These are phyloP conservation scores for Chionographis japonica DNA, from an alignment of 106 monocot genomes.

Conservation along the genomic window DNA sequence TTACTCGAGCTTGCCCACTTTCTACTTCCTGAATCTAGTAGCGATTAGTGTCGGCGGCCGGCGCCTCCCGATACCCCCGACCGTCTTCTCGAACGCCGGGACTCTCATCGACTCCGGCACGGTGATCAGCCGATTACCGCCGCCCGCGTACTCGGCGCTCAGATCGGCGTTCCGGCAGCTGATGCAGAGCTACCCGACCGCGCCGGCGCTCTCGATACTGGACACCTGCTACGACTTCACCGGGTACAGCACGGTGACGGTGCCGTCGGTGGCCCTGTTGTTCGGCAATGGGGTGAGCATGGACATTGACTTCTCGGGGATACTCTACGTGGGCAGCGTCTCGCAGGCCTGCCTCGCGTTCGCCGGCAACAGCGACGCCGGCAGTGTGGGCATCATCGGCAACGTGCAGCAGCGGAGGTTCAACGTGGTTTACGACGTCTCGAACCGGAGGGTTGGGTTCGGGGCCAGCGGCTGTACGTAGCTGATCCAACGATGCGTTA, in stretches of 20 bases:
- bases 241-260: not conserved
- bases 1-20: not conserved
- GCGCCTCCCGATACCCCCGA: slow-evolving; percentile 4
- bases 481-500: not conserved
- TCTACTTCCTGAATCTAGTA: slow-evolving; percentile 20
- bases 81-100: slow-evolving; percentile 18
- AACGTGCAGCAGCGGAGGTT: slow-evolving; percentile 32
- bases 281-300: slow-evolving; percentile 10
- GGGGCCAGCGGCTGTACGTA: slow-evolving; percentile 21
- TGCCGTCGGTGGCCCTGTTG: slow-evolving; percentile 22
- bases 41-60: slow-evolving; percentile 13
- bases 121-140: slow-evolving; percentile 34
- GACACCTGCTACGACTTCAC: slow-evolving; percentile 25
- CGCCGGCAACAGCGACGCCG: slow-evolving; percentile 2
- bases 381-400: slow-evolving; percentile 20
- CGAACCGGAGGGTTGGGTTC: slow-evolving; percentile 21
- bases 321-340: slow-evolving; percentile 5
- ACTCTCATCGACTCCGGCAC: slow-evolving; percentile 54
- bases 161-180: slow-evolving; percentile 18
- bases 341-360: slow-evolving; percentile 31
- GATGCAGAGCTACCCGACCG: slow-evolving; percentile 26
- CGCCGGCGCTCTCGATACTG: slow-evolving; percentile 17
- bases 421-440: slow-evolving; percentile 24
- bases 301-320: slow-evolving; percentile 7
- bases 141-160: slow-evolving; percentile 29